phyloP scores from a whole-genome alignment of 768 basidiomycete species.

The Boletus reticulatus region DNA sequence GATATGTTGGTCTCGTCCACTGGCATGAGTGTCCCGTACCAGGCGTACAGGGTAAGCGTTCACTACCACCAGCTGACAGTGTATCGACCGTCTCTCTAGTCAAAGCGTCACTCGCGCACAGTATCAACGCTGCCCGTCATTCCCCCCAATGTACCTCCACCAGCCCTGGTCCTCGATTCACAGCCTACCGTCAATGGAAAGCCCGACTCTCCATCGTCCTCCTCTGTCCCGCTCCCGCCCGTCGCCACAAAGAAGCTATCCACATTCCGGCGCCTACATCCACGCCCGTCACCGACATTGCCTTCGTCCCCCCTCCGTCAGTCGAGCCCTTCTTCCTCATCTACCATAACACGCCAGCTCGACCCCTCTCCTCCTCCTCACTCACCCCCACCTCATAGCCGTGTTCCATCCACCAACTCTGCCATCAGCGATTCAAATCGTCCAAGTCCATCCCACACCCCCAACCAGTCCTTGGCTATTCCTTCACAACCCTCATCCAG shows the following conservation, averaged over 20 bases:
- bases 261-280: conserved; percentile 53
- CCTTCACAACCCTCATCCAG: conserved; percentile 14
- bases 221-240: conserved; percentile 6
- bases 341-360: conserved; percentile 22
- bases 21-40: conserved; percentile 46
- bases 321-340: conserved; percentile 19
- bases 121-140: conserved; percentile 29
- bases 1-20: not conserved
- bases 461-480: not conserved
- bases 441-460: conserved; percentile 13
- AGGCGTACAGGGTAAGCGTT: conserved; percentile 43
- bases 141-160: conserved; percentile 19
- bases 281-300: conserved; percentile 26
- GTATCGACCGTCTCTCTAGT: conserved; percentile 23
- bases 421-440: conserved; percentile 12
- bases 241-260: conserved; percentile 35
- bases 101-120: conserved; percentile 47
- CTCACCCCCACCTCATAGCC: conserved; percentile 26
- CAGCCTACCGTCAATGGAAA: conserved; percentile 4
- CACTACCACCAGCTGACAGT: not conserved
- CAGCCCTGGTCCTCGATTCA: not conserved
- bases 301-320: conserved; percentile 37
- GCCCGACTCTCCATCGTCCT: conserved; percentile 9
- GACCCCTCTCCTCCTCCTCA: conserved; percentile 24
- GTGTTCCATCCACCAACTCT: conserved; percentile 33